Base-by-base conservation (phyloP, 2,329 filamentous ascomycete species). In the Simplicillium aogashimaense region DNA sequence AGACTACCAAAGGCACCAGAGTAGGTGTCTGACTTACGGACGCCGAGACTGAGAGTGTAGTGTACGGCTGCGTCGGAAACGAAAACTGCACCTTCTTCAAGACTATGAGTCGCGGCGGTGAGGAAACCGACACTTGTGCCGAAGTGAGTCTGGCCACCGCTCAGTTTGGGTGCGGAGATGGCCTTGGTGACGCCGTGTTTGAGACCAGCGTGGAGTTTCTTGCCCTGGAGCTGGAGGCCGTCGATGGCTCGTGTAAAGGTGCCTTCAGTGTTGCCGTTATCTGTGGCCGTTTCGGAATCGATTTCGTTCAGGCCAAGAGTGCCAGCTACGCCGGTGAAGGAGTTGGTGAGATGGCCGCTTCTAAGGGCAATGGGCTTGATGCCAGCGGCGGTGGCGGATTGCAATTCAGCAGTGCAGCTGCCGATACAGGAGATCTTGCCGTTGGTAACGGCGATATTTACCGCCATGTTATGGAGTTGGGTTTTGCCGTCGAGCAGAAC, bases 291-390 rank as follows among this genome's bases (percentile, higher is more conserved):
- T 45, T 83, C 81, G 4, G 66, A 66, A 42, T 74, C 70, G 39
- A 85, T 83, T 39, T 76, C 78, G 45, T 73, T 73, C 7, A 85
- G 66, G 1, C 81, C 81, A 1, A 85, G 58, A 2, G 63, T 62
- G 4, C 76, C 73, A 1, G 72, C 78, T 25, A 82, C 74, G 2
- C 73, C 75, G 3, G 75, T 79, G 45, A 83, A 70, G 1, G 76
- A 65, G 6, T 70, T 64, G 6, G 73, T 71, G n/a, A 83, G 50
- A 49, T 82, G 67, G 1, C 80, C 81, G 46, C 83, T 68, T 15
- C 64, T 50, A 6, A 84, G 64, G 7, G 60, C 40, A 18, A 83
- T 54, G 2, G 63, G 52, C 36, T 58, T 57, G 41, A 53, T 51
- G 5, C 58, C 58, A 3, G 56, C 47, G 2, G 51, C 47, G 4